Evolutionary conservation across 768 basidiomycete species (phyloP).

Genomic region (Lactarius indigo): DNA sequence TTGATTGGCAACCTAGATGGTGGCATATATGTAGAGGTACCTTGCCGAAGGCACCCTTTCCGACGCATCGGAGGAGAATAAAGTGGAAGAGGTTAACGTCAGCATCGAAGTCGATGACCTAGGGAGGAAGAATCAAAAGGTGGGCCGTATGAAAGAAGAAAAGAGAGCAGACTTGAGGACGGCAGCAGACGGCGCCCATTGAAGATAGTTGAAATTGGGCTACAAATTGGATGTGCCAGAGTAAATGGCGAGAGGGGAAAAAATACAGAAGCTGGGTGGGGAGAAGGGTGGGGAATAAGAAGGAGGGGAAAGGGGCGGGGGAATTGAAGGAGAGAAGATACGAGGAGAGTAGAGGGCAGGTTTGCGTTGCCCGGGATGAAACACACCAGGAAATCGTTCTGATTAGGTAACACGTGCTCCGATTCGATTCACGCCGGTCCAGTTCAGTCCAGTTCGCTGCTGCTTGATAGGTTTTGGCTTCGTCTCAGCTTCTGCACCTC

Average conservation of each 20-base stretch:
- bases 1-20: neutral
- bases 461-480: too few relatives aligned
- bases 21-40: constrained; percentile 42
- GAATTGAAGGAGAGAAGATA: neutral
- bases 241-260: constrained; percentile 11
- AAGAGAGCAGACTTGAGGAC: constrained; percentile 57
- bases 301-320: constrained; percentile 5
- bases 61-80: constrained; percentile 90
- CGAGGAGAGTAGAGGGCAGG: neutral
- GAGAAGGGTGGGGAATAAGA: constrained; percentile 16
- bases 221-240: constrained; percentile 12
- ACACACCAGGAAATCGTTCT: neutral
- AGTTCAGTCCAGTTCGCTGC: neutral
- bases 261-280: constrained; percentile 14
- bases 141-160: neutral
- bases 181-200: constrained; percentile 87
- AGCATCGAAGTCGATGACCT: constrained; percentile 95
- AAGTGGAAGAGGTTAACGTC: constrained; percentile 98
- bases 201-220: constrained; percentile 12
- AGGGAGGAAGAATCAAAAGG: constrained; percentile 8
- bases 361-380: neutral
- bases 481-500: neutral
- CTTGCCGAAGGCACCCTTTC: constrained; percentile 99
- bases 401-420: neutral
- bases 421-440: neutral